Conservation (phyloP, 2,329 filamentous ascomycete species). For the Dendryphion nanum region DNA sequence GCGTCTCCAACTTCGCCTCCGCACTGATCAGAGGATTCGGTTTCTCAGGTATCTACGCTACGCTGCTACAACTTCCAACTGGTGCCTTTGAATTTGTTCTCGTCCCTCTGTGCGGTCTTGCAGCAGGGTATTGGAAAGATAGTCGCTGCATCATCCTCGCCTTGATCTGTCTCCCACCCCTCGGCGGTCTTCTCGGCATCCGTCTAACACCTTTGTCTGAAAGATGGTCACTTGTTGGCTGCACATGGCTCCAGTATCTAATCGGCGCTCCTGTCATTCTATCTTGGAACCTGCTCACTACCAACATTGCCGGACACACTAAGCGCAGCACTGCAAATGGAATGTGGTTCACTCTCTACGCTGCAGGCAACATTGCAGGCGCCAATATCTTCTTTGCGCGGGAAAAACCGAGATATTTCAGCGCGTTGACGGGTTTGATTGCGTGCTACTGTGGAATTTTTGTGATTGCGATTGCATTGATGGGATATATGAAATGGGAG, state of each 20-base stretch:
- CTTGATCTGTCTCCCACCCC: constrained; percentile 46
- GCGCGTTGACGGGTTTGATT: constrained; percentile 44
- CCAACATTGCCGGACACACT: constrained; percentile 49
- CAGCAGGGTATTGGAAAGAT: constrained; percentile 30
- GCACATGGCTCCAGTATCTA: constrained; percentile 53
- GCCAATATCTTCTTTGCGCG: constrained; percentile 48
- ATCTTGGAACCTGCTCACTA: constrained; percentile 51
- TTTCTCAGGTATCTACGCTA: constrained; percentile 41
- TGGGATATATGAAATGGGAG: constrained; percentile 32
- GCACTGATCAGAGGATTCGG: constrained; percentile 47
- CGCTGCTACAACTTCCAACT: constrained; percentile 44
- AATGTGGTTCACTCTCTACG: constrained; percentile 51
- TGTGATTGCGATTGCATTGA: constrained; percentile 26
- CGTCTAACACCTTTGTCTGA: constrained; percentile 47
- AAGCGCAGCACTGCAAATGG: constrained; percentile 52
- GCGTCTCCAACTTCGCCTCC: constrained; percentile 51
- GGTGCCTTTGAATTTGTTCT: constrained; percentile 46
- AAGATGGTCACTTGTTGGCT: constrained; percentile 51
- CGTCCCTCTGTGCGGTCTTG: constrained; percentile 35
- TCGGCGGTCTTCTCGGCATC: constrained; percentile 53
- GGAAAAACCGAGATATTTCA: constrained; percentile 46
- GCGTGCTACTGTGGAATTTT: constrained; percentile 47
- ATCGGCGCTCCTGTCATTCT: constrained; percentile 52
- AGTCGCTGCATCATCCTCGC: constrained; percentile 31
- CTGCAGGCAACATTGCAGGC: constrained; percentile 50